Base-by-base conservation (phyloP, 345 rosid species). In the Lumnitzera littorea region DNA sequence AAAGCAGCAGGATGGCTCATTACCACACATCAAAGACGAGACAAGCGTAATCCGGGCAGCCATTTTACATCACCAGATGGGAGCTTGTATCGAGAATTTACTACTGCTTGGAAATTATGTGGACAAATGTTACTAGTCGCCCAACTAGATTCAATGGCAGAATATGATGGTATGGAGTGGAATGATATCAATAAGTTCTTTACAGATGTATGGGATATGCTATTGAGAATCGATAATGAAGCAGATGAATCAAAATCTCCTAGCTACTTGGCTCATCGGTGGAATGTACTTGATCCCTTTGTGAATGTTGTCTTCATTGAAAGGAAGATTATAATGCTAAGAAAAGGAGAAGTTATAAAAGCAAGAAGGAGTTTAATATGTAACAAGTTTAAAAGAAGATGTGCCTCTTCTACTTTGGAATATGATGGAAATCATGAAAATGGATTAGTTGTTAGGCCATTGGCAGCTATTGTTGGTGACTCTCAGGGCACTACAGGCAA, bases 221-320 rank as follows among this genome's bases (percentile, higher is more conserved):
- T 89, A 74, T 59, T 48, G 74, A 83, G 64, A 48, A 61, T 87
- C 54, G 84, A 80, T 75, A 84, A 78, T 77, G 81, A 79, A 72
- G 60, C 73, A 65, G 75, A 76, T 67, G 72, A 64, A 12, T 61
- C 75, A 57, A 74, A 71, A 64, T 67, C 67, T 71, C 65, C 57
- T n/a, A 57, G 60, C 65, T 67, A 71, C 16, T 76, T 87, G 72
- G 84, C 86, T 64, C 84, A 69, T 70, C 70, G 60, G 62, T 92
- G 98, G 98, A 78, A 65, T 68, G 61, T 81, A 51, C 80, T 92
- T 65, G 95, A 92, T 71, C 98, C 98, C 65, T 92, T 92, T 78
- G 92, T 92, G 60, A 78, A 74, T 63, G 91, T 65, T 71, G 80
- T 87, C 56, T 87, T 81, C 72, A 72, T 89, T 72, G 77, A 83